Evolutionary conservation across 1,284 basidiomycete species (phyloP).

Genomic region (Baeospora myosura): DNA sequence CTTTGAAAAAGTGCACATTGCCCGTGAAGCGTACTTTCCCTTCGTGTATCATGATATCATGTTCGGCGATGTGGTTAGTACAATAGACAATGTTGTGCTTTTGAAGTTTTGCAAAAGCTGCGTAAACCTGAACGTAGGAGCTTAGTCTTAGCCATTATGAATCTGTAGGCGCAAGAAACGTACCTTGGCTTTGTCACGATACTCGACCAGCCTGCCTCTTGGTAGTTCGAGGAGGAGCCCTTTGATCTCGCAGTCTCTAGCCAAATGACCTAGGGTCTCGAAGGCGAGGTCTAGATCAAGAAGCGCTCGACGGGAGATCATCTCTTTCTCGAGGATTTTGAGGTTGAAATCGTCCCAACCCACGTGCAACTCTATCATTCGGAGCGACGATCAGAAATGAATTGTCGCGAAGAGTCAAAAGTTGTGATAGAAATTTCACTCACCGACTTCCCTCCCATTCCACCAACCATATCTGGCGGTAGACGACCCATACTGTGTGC

Average conservation of each 20-base stretch:
- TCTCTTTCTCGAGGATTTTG: slow-evolving; percentile 25
- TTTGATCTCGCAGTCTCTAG: slow-evolving; percentile 28
- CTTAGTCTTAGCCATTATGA: too few species aligned
- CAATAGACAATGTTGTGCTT: slow-evolving; percentile 1
- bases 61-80: background rate
- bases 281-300: slow-evolving; percentile 34
- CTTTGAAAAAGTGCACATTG: too few species aligned
- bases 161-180: too few species aligned
- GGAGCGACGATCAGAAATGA: background rate
- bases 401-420: background rate
- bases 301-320: slow-evolving; percentile 25
- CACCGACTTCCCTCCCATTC: slow-evolving; percentile 24
- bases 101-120: slow-evolving; percentile 4
- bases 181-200: slow-evolving; percentile 28
- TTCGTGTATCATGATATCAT: slow-evolving; percentile 5
- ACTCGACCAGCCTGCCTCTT: slow-evolving; percentile 29
- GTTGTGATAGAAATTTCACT: slow-evolving; percentile 7
- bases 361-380: slow-evolving; percentile 5
- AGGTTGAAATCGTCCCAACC: slow-evolving; percentile 26
- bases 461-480: slow-evolving; percentile 22
- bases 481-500: slow-evolving; percentile 23
- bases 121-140: slow-evolving; percentile 4
- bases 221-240: slow-evolving; percentile 39
- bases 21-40: slow-evolving; percentile 7
- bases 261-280: slow-evolving; percentile 38